These are phyloP conservation scores for Fusarium abutilonis DNA, from an alignment of 2,329 filamentous ascomycete species.

Conservation along the genomic window DNA sequence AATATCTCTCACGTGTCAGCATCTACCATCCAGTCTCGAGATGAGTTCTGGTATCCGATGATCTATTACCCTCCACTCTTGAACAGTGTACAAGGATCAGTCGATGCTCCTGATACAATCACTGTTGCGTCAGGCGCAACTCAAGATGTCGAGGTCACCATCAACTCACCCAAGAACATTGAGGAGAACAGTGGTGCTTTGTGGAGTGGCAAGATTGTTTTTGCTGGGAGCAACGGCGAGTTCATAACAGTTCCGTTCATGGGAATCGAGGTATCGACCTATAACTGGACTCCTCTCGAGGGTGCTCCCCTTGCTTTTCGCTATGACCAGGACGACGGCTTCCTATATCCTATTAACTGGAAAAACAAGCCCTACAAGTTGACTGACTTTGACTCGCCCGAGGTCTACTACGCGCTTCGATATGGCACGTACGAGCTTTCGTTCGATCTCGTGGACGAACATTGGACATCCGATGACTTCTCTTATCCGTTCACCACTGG, in stretches of 20 bases:
- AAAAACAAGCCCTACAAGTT: too few relatives aligned
- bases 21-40: conserved; percentile 14
- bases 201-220: conserved; percentile 38
- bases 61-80: conserved; percentile 25
- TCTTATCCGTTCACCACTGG: too few relatives aligned
- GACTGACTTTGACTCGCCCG: too few relatives aligned
- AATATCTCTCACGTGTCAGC: conserved; percentile 20
- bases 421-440: too few relatives aligned
- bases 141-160: too few relatives aligned
- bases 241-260: conserved; percentile 33
- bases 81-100: neutral
- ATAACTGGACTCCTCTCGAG: conserved; percentile 36
- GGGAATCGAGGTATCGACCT: conserved; percentile 37
- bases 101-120: too few relatives aligned
- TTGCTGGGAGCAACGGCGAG: conserved; percentile 32
- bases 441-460: too few relatives aligned
- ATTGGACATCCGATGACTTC: too few relatives aligned
- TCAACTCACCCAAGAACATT: too few relatives aligned
- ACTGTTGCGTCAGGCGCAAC: too few relatives aligned
- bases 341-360: conserved; percentile 28
- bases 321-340: conserved; percentile 21
- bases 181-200: conserved; percentile 28
- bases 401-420: too few relatives aligned
- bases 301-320: conserved; percentile 23
- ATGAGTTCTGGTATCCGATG: conserved; percentile 20